These are phyloP conservation scores for Begonia loranthoides DNA, from an alignment of 306 rosid genomes.

Conservation along the genomic window DNA sequence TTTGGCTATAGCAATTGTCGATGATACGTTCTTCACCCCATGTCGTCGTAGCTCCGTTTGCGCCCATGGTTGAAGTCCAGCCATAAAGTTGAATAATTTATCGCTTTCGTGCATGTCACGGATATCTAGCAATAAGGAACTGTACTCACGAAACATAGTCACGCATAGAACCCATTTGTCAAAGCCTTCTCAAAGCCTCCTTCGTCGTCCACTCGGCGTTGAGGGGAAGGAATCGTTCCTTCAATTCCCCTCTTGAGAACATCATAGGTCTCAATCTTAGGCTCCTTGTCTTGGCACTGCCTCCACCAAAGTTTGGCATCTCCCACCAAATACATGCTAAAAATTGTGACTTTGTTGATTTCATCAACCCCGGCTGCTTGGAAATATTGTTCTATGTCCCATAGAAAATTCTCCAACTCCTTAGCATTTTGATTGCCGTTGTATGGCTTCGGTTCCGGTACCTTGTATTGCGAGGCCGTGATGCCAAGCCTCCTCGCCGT, in stretches of 20 bases:
- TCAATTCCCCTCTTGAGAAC: not conserved
- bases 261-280: no score
- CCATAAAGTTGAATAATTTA: conserved; percentile 4
- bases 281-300: no score
- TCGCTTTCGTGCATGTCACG: not conserved
- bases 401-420: not conserved
- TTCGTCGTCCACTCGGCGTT: not conserved
- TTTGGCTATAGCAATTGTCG: not conserved
- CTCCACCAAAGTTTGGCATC: no score
- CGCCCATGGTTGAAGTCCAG: no score
- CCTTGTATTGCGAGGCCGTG: no score
- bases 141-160: not conserved
- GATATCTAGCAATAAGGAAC: not conserved
- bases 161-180: not conserved
- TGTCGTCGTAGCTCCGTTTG: not conserved
- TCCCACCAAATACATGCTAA: no score
- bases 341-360: no score
- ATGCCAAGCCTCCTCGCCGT: no score
- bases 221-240: not conserved
- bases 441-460: no score
- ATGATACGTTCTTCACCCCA: not conserved
- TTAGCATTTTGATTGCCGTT: no score
- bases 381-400: not conserved
- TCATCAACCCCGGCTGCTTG: not conserved
- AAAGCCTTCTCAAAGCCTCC: not conserved